Base-by-base conservation (phyloP, 2,329 filamentous ascomycete genomes). In the Penicillium freii region DNA sequence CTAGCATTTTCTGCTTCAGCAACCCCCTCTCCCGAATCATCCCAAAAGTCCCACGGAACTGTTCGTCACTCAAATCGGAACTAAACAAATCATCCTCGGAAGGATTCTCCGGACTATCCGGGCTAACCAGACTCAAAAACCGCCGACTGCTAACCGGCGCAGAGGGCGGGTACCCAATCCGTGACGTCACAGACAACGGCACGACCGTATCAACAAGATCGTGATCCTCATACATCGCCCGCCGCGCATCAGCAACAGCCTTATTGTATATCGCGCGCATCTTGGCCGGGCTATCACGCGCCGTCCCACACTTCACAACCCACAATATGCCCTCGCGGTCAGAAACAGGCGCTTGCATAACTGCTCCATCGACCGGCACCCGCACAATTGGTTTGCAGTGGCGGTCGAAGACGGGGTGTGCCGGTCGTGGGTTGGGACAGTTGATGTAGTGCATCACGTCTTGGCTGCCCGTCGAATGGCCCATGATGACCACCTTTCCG, bases 11-110 rank as follows among this genome's bases (percentile, higher is more conserved):
- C 19, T 68, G 64, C 36, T 64, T 73, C 45, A 78, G 54, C 19
- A 79, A 49, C 0, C 73, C 73, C 13, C 68, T 61, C 15, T 62
- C 40, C 4, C 65, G 60, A 27, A 80, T 67, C 64, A 68, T 77
- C 4, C 85, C 82, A 81, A 92, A 96, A 7, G 87, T 87, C 7
- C 68, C 68, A n/a, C 74, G 69, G 4, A 92, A 76, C n/a, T 79
- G 77, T 23, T 82, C 79, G 43, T 84, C 81, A 0, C 78, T 72
- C 8, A 94, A 75, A 68, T 93, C 89, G 2, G 85, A 87, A 10
- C 88, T 91, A 76, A 95, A 96, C 69, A 88, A 90, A 70, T 96
- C 92, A 69, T 96, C 92, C 57, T 90, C 88, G 4, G 87, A 89
- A 2, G 85, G 79, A 51, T 80, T 75, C 43, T 79, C 77, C 1